These are phyloP conservation scores for Prunus fruticosa DNA, from an alignment of 306 rosid species.

Conservation along the genomic window DNA sequence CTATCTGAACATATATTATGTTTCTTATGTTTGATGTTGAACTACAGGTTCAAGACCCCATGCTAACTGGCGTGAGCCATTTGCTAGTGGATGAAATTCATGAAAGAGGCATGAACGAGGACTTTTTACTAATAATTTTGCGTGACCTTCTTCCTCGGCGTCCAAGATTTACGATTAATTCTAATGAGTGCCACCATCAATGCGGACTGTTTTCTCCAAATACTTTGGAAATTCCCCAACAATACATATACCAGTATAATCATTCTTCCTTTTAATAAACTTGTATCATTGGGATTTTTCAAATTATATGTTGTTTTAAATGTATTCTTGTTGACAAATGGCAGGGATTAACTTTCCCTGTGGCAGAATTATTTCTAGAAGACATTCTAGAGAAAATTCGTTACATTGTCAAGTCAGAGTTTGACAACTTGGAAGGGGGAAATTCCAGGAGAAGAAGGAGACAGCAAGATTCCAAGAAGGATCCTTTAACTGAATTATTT, in stretches of 20 bases:
- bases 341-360: slow-evolving; percentile 89
- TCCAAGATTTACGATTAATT: slow-evolving; percentile 87
- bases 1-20: slow-evolving; percentile 3
- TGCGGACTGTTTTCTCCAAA: slow-evolving; percentile 86
- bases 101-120: slow-evolving; percentile 99
- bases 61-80: slow-evolving; percentile 81
- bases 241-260: slow-evolving; percentile 73
- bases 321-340: slow-evolving; percentile 19
- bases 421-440: slow-evolving; percentile 66
- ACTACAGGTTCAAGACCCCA: slow-evolving; percentile 84
- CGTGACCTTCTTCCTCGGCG: slow-evolving; percentile 92
- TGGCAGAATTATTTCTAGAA: slow-evolving; percentile 76
- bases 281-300: slow-evolving; percentile 1
- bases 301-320: slow-evolving; percentile 18
- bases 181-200: slow-evolving; percentile 97
- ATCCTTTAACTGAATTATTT: slow-evolving; percentile 79
- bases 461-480: slow-evolving; percentile 83
- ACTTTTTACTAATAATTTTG: slow-evolving; percentile 78
- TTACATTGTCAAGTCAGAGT: slow-evolving; percentile 71
- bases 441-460: slow-evolving; percentile 77
- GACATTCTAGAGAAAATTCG: slow-evolving; percentile 82
- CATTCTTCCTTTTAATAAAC: slow-evolving; percentile 2
- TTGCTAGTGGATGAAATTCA: slow-evolving; percentile 96
- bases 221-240: slow-evolving; percentile 82
- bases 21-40: slow-evolving; percentile 30